These are phyloP conservation scores for Plantago elongata DNA, from an alignment of 257 asterid species.

Conservation along the genomic window DNA sequence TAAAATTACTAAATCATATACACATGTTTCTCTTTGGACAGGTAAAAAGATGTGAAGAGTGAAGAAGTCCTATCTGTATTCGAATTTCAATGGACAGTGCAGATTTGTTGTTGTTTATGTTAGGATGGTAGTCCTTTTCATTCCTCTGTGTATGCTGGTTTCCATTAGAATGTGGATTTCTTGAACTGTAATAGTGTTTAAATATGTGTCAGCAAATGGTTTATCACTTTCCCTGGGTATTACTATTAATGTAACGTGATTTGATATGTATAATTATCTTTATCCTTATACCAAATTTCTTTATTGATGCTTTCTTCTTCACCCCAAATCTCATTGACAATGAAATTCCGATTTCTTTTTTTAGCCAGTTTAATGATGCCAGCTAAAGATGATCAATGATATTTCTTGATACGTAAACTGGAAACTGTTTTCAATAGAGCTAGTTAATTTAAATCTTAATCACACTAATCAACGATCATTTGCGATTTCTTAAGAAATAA, in stretches of 20 bases:
- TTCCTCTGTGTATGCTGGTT: not conserved
- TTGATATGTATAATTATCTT: not conserved
- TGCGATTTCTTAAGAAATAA: too few relatives aligned
- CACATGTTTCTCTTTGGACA: not conserved
- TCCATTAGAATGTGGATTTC: not conserved
- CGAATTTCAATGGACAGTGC: not conserved
- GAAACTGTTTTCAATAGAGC: too few relatives aligned
- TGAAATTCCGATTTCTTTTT: too few relatives aligned
- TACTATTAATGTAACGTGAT: not conserved
- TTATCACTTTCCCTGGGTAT: not conserved
- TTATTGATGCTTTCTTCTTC: too few relatives aligned
- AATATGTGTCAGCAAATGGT: not conserved
- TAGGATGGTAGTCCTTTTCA: not conserved
- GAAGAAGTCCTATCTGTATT: not conserved
- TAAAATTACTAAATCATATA: not conserved
- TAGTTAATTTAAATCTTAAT: too few relatives aligned
- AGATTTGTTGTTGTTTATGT: conserved; percentile 4
- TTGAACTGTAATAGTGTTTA: not conserved
- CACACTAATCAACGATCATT: too few relatives aligned
- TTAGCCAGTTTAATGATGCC: too few relatives aligned
- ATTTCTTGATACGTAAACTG: too few relatives aligned
- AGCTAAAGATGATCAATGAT: too few relatives aligned
- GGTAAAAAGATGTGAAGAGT: not conserved
- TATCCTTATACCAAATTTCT: not conserved
- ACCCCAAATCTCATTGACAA: too few relatives aligned